Evolutionary conservation across 1,284 basidiomycete species (phyloP).

Genomic region (Schizophyllum amplum): DNA sequence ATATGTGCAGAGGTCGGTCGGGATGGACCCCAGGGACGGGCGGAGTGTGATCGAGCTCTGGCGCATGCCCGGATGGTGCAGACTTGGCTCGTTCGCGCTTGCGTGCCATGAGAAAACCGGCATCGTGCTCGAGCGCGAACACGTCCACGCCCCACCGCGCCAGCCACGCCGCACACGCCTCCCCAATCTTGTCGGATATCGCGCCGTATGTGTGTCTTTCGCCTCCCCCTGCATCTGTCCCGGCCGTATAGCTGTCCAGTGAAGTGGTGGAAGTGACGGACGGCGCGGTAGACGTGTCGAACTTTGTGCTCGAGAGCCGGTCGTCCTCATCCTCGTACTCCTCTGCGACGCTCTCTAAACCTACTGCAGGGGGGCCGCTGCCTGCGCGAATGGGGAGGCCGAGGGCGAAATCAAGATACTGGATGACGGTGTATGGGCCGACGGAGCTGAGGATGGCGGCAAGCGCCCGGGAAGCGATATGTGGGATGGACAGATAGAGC

Average conservation of each 20-base stretch:
- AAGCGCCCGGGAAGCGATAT: slow-evolving; percentile 69
- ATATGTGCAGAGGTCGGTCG: slow-evolving; percentile 41
- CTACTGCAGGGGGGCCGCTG: slow-evolving; percentile 41
- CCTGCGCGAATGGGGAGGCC: slow-evolving; percentile 50
- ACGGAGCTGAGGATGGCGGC: slow-evolving; percentile 67
- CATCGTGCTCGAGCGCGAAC: slow-evolving; percentile 46
- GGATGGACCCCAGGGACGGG: slow-evolving; percentile 3
- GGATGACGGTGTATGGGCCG: slow-evolving; percentile 70
- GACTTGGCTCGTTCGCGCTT: neutral
- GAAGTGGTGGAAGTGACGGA: neutral
- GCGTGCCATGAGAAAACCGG: neutral
- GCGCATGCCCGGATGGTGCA: neutral
- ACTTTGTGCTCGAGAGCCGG: slow-evolving; percentile 11
- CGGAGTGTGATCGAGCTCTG: neutral
- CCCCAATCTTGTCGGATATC: slow-evolving; percentile 84
- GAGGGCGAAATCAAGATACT: slow-evolving; percentile 79
- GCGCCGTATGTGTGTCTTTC: slow-evolving; percentile 58
- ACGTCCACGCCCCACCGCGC: slow-evolving; percentile 81
- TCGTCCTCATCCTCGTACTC: slow-evolving; percentile 27
- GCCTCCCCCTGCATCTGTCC: slow-evolving; percentile 3
- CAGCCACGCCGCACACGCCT: slow-evolving; percentile 85
- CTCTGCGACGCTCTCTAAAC: slow-evolving; percentile 63
- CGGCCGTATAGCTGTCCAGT: neutral
- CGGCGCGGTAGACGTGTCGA: neutral
- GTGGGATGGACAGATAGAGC: slow-evolving; percentile 79